Base-by-base conservation (phyloP, 768 basidiomycete species). In the Lentinula sp. region DNA sequence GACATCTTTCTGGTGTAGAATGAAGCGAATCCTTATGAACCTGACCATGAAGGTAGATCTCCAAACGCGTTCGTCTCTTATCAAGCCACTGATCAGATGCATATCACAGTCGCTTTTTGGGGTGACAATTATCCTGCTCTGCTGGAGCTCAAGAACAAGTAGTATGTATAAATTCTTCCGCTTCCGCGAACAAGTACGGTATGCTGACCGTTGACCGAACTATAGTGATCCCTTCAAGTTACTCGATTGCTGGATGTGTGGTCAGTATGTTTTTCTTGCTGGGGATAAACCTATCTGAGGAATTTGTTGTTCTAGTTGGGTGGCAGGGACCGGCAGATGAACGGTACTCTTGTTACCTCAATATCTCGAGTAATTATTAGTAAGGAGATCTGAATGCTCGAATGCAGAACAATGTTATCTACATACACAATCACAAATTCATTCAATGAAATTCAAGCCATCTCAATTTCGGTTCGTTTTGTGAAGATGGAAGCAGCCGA, bases 171-270 rank as follows among this genome's bases (percentile, higher is more conserved):
- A 35, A 3, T 51, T 53, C 31, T 10, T 34, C 56, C 8, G 50
- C 1, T 35, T 52, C 23, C n/a, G 45, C 18, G 2, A 53, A 8
- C 31, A 21, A 11, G 6, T 28, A 28, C 28, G 28, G 16, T 39
- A 7, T 50, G n/a, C 56, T 66, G 11, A 60, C 13, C 3, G 9
- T 11, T 55, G 42, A 3, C 49, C 28, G 13, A 28, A 28, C 15
- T 64, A 4, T 62, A 82, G 80, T 65, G 80, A 80, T 69, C 80
- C 80, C 31, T 67, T 80, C 34, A 74, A 74, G 15, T 69, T 80
- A 35, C 66, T 82, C 4, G 79, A 81, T 61, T 81, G 80, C 63
- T 82, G 80, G 80, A 79, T 80, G 35, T 80, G 80, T 63, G 78
- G 78, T 77, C 45, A 67, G 75, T 70, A 51, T 34, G 1, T 32